Evolutionary conservation across 805 yeast genomes (phyloP).

Genomic region (Wickerhamomyces queroliae): DNA sequence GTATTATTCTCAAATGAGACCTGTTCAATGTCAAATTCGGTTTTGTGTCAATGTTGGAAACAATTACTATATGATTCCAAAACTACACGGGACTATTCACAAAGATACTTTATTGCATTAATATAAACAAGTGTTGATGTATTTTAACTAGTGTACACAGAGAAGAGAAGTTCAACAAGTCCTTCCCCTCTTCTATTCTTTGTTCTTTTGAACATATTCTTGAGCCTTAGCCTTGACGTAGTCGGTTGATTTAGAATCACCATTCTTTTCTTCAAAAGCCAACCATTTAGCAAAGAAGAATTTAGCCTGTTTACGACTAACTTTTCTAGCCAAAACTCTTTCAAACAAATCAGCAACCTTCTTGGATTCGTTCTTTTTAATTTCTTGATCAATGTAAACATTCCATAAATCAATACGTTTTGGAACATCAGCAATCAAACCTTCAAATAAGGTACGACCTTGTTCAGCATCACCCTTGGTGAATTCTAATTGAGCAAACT

Average conservation of each 20-base stretch:
- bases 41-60: too few relatives aligned
- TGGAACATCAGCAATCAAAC: slow-evolving; percentile 82
- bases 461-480: slow-evolving; percentile 86
- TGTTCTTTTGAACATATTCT: slow-evolving; percentile 50
- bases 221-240: slow-evolving; percentile 89
- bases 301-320: slow-evolving; percentile 85
- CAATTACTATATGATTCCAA: too few relatives aligned
- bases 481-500: slow-evolving; percentile 87
- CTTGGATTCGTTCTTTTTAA: slow-evolving; percentile 58
- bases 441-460: slow-evolving; percentile 93
- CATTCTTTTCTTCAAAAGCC: slow-evolving; percentile 62
- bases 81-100: too few relatives aligned
- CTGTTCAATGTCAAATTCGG: too few relatives aligned
- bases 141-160: too few relatives aligned
- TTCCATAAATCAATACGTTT: slow-evolving; percentile 94
- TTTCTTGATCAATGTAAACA: slow-evolving; percentile 90
- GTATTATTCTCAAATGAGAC: too few relatives aligned
- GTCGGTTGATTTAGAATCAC: slow-evolving; percentile 66
- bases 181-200: too few relatives aligned
- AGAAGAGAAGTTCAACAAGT: too few relatives aligned
- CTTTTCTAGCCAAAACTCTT: slow-evolving; percentile 60
- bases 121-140: too few relatives aligned
- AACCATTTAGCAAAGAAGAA: slow-evolving; percentile 94
- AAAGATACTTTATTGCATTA: too few relatives aligned
- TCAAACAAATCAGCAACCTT: slow-evolving; percentile 79